phyloP scores from a whole-genome alignment of 495 filamentous ascomycete species.

The Neurospora terricola region DNA sequence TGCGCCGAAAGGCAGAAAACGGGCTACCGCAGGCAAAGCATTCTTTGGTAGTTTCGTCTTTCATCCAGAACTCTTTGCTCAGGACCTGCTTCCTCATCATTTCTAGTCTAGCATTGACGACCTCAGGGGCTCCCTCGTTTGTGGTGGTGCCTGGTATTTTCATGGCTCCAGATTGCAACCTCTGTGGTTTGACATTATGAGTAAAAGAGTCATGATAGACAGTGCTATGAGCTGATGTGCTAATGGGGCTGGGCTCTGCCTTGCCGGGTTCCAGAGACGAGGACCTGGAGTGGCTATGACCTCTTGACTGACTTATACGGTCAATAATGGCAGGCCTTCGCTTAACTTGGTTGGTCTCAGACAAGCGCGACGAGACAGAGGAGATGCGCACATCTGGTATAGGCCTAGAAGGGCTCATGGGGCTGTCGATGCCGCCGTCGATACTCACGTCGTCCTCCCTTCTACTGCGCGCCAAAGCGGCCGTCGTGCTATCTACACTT shows the following conservation, averaged over 20 bases:
- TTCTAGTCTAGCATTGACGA: constrained; percentile 50
- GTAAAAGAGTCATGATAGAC: constrained; percentile 42
- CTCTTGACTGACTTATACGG: constrained; percentile 44
- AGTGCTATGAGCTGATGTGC: constrained; percentile 44
- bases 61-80: constrained; percentile 98
- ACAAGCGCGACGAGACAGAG: constrained; percentile 13
- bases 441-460: constrained; percentile 32
- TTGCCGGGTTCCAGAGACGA: constrained; percentile 51
- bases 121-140: constrained; percentile 47
- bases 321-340: constrained; percentile 38
- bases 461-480: constrained; percentile 19
- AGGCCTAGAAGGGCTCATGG: constrained; percentile 31
- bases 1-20: constrained; percentile 88
- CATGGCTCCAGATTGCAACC: constrained; percentile 31
- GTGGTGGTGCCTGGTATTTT: constrained; percentile 44
- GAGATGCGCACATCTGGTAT: constrained; percentile 21
- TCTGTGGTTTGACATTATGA: constrained; percentile 32
- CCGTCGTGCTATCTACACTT: constrained; percentile 26
- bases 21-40: constrained; percentile 86
- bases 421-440: constrained; percentile 31
- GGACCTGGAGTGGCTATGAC: constrained; percentile 44
- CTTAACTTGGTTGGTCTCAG: constrained; percentile 16
- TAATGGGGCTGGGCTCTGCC: constrained; percentile 41
- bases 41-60: constrained; percentile 94
- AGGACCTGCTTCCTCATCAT: constrained; percentile 74